Base-by-base conservation (phyloP, 768 basidiomycete genomes). In the Mycena galopus region DNA sequence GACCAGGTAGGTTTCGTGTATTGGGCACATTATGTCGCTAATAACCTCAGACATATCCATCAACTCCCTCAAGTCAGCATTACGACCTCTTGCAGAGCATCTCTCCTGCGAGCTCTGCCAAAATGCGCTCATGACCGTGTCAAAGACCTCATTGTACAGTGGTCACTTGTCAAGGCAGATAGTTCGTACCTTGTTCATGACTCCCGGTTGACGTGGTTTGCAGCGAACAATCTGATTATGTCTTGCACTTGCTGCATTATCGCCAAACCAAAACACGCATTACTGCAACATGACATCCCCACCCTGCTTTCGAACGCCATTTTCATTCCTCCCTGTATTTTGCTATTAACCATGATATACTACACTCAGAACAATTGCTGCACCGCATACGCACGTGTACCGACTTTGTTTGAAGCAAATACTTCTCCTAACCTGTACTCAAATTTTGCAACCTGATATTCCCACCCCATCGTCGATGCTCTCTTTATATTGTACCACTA, bases 141-240 rank as follows among this genome's bases (percentile, higher is more conserved):
- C 35, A 59, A 91, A 90, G 80, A 87, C 87, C 59, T 94, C 61
- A 83, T 93, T 42, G 81, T 91, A 12, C 92, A 94, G 78, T 95
- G 94, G 94, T 92, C 94, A 7, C 84, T 90, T 30, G 92, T 95
- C 65, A 95, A 94, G 85, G 94, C 93, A 74, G 14, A 86, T 73
- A 30, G 21, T 44, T 27, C 0, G 16, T 29, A 58, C 21, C 56
- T 27, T 33, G 27, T 56, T 17, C 53, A 44, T 59, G 66, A 65
- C 35, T 50, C 1, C 30, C 29, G n/a, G 51, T 57, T 73, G 53
- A 75, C 50, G 25, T 8, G 12, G 23, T 56, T 63, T 27, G 23
- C 72, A 91, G 90, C 84, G 89, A 69, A 91, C 90, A 11, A 91
- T 92, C 72, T 91, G 79, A 89, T 62, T 32, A 30, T 33, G 33